Base-by-base conservation (phyloP, 192 early-diverging fungal genomes). In the Coemansia sp. region DNA sequence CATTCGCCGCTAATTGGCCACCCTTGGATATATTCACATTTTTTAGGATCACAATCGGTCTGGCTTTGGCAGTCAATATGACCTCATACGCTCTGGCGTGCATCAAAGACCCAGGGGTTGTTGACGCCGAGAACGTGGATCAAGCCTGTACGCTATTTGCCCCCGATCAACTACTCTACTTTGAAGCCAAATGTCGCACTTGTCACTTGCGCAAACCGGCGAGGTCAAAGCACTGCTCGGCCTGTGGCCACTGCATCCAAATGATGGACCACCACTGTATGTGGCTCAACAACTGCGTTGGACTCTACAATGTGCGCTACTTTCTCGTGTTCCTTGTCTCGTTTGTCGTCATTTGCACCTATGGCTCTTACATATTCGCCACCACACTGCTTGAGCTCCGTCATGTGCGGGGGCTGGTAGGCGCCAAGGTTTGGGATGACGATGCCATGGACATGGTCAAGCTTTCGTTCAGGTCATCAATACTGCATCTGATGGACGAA, bases 281-380 rank as follows among this genome's bases (percentile, higher is more conserved):
- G 27, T 84, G 83, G 83, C 69, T 84, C 35, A 84, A 84, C 72
- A 84, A 74, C 74, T 84, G 83, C 69, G 78, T 84, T 19, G 83
- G 83, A 8, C 75, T 80, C 50, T 48, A 68, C 65, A 84, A 84
- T 63, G 65, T 63, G 59, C 78, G 75, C 13, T 81, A 75, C 71
- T 84, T 84, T 57, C 66, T 84, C 39, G 35, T 39, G 33, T 84
- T 84, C 54, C 72, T 84, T 2, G 67, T 56, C 19, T 74, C 78
- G 36, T 75, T 84, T 37, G 42, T 56, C 24, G 37, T 41, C 1
- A 68, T 84, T 4, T 80, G 77, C 50, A 19, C 70, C 27, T 84
- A 84, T 59, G 83, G 83, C 10, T 39, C 75, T 4, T 77, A 64
- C 36, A 59, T 84, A 9, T 36, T 77, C 36, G 67, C 36, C 9